These are phyloP conservation scores for Heimioporus sp. DNA, from an alignment of 768 basidiomycete genomes.

Conservation along the genomic window DNA sequence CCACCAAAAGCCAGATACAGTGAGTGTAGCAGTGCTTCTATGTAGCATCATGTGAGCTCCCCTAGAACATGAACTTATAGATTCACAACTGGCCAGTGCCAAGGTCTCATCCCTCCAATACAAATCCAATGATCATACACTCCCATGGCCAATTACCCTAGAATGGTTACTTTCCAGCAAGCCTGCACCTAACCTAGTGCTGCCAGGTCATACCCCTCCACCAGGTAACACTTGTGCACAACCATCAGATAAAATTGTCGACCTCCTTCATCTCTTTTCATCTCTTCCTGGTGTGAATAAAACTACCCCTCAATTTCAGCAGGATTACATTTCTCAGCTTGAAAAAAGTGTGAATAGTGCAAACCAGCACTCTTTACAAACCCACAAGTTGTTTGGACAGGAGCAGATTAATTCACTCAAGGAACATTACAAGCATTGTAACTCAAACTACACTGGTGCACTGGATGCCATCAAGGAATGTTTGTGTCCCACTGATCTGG, in stretches of 20 bases:
- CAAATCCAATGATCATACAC: too few relatives aligned
- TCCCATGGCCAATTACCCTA: too few relatives aligned
- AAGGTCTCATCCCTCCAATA: too few relatives aligned
- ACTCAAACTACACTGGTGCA: neutral
- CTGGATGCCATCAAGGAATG: neutral
- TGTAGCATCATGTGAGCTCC: too few relatives aligned
- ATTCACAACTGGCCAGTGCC: too few relatives aligned
- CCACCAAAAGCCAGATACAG: too few relatives aligned
- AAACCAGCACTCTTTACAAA: neutral
- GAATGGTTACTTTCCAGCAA: neutral
- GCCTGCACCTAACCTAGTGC: neutral
- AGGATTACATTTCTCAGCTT: neutral
- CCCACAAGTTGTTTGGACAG: neutral
- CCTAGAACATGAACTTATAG: too few relatives aligned
- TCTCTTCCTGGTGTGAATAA: neutral
- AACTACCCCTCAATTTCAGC: neutral
- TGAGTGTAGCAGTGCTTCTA: too few relatives aligned
- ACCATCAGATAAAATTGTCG: neutral
- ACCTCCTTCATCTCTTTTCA: neutral
- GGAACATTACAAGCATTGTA: neutral
- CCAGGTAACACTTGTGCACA: too few relatives aligned
- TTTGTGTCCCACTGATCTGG: too few relatives aligned
- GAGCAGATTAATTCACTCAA: neutral
- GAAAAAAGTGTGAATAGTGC: neutral
- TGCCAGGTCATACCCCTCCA: too few relatives aligned